phyloP scores from a whole-genome alignment of 495 filamentous ascomycete genomes.

The Talaromyces adpressus region DNA sequence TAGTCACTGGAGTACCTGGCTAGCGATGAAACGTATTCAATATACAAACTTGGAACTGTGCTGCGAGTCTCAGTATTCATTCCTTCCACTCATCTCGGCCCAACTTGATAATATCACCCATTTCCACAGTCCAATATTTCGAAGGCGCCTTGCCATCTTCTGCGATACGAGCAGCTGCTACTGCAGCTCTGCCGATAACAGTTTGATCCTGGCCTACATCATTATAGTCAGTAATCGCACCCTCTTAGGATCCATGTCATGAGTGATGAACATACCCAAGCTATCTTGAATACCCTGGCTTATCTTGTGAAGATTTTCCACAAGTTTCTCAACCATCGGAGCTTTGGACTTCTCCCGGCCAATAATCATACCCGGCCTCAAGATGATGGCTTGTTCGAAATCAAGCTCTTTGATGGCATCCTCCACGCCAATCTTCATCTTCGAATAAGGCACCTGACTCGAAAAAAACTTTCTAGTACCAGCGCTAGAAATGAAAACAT shows the following conservation, averaged over 20 bases:
- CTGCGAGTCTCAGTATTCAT: constrained; percentile 8
- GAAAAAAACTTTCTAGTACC: constrained; percentile 7
- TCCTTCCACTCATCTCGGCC: constrained; percentile 30
- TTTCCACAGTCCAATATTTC: constrained; percentile 27
- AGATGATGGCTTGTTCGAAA: constrained; percentile 30
- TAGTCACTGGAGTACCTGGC: not conserved
- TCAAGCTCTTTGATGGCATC: constrained; percentile 29
- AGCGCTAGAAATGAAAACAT: constrained; percentile 40
- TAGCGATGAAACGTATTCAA: not conserved
- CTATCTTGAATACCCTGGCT: constrained; percentile 24
- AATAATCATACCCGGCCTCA: constrained; percentile 33
- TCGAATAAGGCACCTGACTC: constrained; percentile 24
- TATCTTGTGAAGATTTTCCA: constrained; percentile 20
- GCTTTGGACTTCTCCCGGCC: constrained; percentile 24
- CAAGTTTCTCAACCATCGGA: constrained; percentile 19
- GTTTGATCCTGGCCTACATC: constrained; percentile 25
- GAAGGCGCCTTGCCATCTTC: constrained; percentile 29
- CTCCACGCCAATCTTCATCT: constrained; percentile 35
- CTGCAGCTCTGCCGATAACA: constrained; percentile 30
- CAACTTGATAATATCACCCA: constrained; percentile 26
- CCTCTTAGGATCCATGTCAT: not conserved
- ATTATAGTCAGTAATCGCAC: not conserved
- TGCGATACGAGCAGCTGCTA: constrained; percentile 24
- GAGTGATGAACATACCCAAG: constrained; percentile 19
- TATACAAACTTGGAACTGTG: not conserved